phyloP scores from a whole-genome alignment of 306 rosid genomes.

The Calophaca sinica region DNA sequence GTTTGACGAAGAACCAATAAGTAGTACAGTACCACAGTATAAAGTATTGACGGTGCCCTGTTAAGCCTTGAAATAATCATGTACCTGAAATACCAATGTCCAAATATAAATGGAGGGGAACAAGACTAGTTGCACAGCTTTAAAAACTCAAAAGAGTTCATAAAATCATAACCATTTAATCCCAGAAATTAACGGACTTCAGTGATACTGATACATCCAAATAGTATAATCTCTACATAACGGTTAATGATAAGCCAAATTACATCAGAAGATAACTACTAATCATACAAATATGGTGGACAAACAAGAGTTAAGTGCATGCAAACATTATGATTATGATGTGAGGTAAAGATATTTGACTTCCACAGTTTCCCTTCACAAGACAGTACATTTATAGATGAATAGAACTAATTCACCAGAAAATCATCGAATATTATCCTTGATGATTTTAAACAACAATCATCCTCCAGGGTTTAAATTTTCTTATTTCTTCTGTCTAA shows the following conservation, averaged over 20 bases:
- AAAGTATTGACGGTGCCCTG: slow-evolving; percentile 79
- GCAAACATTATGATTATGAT: slow-evolving; percentile 28
- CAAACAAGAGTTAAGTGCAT: slow-evolving; percentile 7
- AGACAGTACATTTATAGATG: background rate
- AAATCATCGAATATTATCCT: slow-evolving; percentile 24
- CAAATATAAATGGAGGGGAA: slow-evolving; percentile 48
- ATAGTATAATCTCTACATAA: slow-evolving; percentile 18
- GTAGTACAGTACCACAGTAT: slow-evolving; percentile 75
- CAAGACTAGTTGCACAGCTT: background rate
- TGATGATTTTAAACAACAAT: background rate
- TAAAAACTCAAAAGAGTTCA: slow-evolving; percentile 4
- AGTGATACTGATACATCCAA: slow-evolving; percentile 21
- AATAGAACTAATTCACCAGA: slow-evolving; percentile 21
- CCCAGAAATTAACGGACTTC: slow-evolving; percentile 32
- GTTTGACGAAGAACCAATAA: slow-evolving; percentile 31
- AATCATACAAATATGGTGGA: background rate
- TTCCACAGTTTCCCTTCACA: slow-evolving; percentile 16
- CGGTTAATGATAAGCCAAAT: slow-evolving; percentile 22
- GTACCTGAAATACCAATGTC: slow-evolving; percentile 69
- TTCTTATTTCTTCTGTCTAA: slow-evolving; percentile 4
- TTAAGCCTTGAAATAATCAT: slow-evolving; percentile 80
- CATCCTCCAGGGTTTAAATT: slow-evolving; percentile 9
- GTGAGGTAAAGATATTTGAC: slow-evolving; percentile 19
- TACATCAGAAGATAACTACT: slow-evolving; percentile 5
- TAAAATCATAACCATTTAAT: background rate